Conservation (phyloP, 257 asterid genomes). For the Nicotiana knightiana region DNA sequence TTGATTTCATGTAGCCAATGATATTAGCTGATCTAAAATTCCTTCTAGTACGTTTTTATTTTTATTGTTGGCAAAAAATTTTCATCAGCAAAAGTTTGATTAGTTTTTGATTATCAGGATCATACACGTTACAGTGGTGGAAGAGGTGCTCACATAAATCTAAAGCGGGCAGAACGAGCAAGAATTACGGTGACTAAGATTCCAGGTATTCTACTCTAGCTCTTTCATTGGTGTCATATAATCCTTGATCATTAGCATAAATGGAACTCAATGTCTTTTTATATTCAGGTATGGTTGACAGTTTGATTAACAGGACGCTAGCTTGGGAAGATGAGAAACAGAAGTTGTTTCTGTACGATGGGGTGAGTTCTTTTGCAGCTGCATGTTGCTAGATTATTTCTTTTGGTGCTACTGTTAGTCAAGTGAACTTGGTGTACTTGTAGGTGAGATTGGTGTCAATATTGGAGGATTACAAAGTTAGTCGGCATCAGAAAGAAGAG, state of each 20-base stretch:
- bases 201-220: constrained; percentile 50
- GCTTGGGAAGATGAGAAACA: constrained; percentile 85
- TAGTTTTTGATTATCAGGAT: constrained; percentile 41
- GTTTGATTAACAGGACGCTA: constrained; percentile 61
- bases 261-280: constrained; percentile 11
- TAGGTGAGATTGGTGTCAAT: constrained; percentile 87
- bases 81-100: background rate
- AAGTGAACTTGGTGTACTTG: background rate
- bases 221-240: background rate
- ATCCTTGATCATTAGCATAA: constrained; percentile 5
- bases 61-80: background rate
- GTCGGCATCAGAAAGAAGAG: constrained; percentile 76
- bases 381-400: background rate
- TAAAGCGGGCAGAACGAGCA: constrained; percentile 93
- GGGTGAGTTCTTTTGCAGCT: constrained; percentile 47
- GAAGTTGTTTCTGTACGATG: constrained; percentile 78
- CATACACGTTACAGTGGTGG: constrained; percentile 84
- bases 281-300: constrained; percentile 70
- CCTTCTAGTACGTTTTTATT: background rate
- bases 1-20: background rate
- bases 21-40: background rate
- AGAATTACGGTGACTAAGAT: constrained; percentile 70
- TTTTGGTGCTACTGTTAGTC: background rate
- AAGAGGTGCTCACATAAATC: constrained; percentile 85
- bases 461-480: constrained; percentile 77